phyloP scores from a whole-genome alignment of 257 asterid genomes.

The Thymus mandschuricus region DNA sequence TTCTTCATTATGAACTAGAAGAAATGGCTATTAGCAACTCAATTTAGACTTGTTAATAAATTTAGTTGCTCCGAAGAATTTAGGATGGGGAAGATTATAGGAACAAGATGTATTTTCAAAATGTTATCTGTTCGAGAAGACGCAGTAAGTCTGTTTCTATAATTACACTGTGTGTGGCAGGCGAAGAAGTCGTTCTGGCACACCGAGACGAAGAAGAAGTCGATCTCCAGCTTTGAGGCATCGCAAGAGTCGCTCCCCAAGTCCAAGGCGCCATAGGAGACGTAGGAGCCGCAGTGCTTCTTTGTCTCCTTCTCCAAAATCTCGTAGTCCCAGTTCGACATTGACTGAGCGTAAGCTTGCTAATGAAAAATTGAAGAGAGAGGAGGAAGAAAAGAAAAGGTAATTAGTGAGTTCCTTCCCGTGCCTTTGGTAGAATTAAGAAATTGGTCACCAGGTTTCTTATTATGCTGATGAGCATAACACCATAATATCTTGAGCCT shows the following conservation, averaged over 20 bases:
- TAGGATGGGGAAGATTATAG: neutral
- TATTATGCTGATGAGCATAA: slow-evolving; percentile 18
- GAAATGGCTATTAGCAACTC: slow-evolving; percentile 19
- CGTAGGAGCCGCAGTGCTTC: slow-evolving; percentile 66
- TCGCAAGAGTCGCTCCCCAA: slow-evolving; percentile 68
- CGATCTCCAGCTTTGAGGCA: slow-evolving; percentile 70
- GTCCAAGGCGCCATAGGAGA: slow-evolving; percentile 70
- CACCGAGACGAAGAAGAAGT: slow-evolving; percentile 57
- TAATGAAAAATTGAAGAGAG: slow-evolving; percentile 56
- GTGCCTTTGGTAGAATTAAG: neutral
- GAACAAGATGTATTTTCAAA: neutral
- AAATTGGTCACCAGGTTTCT: neutral
- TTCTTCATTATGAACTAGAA: neutral
- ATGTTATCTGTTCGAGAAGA: neutral
- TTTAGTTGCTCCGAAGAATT: neutral
- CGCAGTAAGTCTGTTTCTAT: neutral
- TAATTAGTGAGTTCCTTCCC: slow-evolving; percentile 24
- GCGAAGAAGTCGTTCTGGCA: slow-evolving; percentile 62
- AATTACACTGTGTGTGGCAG: slow-evolving; percentile 37
- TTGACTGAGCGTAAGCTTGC: slow-evolving; percentile 61
- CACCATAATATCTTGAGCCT: neutral
- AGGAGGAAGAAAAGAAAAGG: slow-evolving; percentile 82
- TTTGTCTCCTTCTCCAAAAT: slow-evolving; percentile 59
- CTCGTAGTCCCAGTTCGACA: slow-evolving; percentile 59
- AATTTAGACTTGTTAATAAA: slow-evolving; percentile 13